Percentiles rank a stretch among this genome's conserved stretches.
Conservation (phyloP, 2,329 filamentous ascomycete genomes). For the Rhinocladiella mackenziei region DNA sequence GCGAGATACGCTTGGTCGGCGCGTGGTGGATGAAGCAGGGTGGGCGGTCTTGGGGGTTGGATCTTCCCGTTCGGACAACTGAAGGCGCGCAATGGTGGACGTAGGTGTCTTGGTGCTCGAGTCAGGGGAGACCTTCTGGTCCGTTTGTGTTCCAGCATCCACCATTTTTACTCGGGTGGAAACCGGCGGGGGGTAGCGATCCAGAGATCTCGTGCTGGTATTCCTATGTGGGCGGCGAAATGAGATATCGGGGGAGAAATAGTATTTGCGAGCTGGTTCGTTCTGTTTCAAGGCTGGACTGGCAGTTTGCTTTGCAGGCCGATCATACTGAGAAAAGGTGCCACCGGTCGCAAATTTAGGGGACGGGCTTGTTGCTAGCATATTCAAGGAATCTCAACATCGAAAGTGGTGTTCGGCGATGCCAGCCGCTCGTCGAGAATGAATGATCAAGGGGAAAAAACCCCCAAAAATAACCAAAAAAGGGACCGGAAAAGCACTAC, state of each 20-base stretch:
- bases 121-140: constrained; percentile 8
- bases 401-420: constrained; percentile 11
- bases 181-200: constrained; percentile 17
- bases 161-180: constrained; percentile 34
- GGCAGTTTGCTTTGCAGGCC: constrained; percentile 6
- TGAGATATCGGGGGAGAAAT: constrained; percentile 12
- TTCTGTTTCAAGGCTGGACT: constrained; percentile 6
- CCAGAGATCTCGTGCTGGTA: constrained; percentile 21
- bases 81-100: constrained; percentile 32
- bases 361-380: constrained; percentile 30
- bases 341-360: constrained; percentile 20
- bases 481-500: too few species aligned
- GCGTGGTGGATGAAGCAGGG: constrained; percentile 1
- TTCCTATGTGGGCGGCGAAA: constrained; percentile 11
- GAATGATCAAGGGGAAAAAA: too few species aligned
- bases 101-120: constrained; percentile 34
- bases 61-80: constrained; percentile 20
- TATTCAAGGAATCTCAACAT: constrained; percentile 24
- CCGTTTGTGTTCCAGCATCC: constrained; percentile 49
- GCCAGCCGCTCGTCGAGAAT: constrained; percentile 7
- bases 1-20: not conserved
- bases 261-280: constrained; percentile 9
- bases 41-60: not conserved
- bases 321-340: constrained; percentile 19
- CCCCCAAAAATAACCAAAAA: too few species aligned